These are phyloP conservation scores for Aegilops longissima DNA, from an alignment of 176 grass and related monocot species.

Conservation along the genomic window DNA sequence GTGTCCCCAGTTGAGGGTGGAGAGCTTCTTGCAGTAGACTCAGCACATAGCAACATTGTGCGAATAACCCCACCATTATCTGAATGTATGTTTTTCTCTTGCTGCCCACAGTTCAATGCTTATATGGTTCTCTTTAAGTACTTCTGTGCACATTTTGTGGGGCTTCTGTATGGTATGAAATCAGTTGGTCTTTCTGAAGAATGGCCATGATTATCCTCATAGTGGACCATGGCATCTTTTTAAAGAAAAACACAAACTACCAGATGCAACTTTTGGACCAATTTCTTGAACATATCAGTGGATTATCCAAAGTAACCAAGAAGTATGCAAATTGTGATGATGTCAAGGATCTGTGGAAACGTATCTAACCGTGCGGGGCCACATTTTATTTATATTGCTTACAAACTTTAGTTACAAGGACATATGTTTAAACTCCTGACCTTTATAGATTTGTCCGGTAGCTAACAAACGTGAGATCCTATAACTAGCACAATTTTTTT, in stretches of 20 bases:
- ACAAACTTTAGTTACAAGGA: too few species aligned
- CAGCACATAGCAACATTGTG: slow-evolving; percentile 86
- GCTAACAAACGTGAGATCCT: too few species aligned
- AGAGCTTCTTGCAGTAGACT: slow-evolving; percentile 89
- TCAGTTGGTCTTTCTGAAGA: background rate
- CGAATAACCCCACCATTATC: slow-evolving; percentile 90
- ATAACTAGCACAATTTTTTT: too few species aligned
- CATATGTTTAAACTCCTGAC: too few species aligned
- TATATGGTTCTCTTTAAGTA: slow-evolving; percentile 9
- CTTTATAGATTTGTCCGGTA: too few species aligned
- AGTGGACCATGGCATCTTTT: background rate
- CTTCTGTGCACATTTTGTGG: background rate
- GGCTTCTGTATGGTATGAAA: background rate
- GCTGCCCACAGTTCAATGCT: background rate
- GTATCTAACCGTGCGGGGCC: background rate
- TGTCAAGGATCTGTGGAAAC: background rate
- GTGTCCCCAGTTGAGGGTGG: slow-evolving; percentile 79
- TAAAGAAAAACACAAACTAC: background rate
- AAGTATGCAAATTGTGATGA: background rate
- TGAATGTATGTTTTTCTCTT: slow-evolving; percentile 62
- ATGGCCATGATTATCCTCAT: background rate
- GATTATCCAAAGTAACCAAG: background rate
- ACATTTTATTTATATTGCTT: background rate
- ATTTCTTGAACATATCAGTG: background rate
- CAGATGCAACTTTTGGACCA: background rate